Evolutionary conservation across 164 flowering plant genomes (phyloP), one percentile per base, ranked within the genome.

Genomic region (Stephania cephalantha): DNA sequence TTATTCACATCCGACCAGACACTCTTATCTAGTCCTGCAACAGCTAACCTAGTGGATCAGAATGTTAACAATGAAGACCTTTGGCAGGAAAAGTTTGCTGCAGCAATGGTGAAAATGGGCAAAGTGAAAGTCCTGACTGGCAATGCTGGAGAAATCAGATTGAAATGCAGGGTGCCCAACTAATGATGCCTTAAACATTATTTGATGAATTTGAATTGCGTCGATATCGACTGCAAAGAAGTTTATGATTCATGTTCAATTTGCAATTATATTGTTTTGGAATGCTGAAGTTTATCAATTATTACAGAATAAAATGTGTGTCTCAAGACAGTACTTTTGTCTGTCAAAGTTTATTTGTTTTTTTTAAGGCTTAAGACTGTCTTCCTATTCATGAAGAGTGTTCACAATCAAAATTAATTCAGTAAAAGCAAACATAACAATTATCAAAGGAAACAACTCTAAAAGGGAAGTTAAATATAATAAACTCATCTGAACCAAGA

Each of bases 71-170:
- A 74, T 25, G 78, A 79, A 6, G 9, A 25, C 5, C 18, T 78
- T 6, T 90, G 91, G 89, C 29, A 12, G 48, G 61, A 4, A 0
- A 81, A 83, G 42, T 87, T 91, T 80, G 90, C 85, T 12, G 78
- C 71, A 0, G 88, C 95, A 25, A 91, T 91, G 90, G 86, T 87
- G 70, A 88, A 85, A 76, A 91, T 91, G 93, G 88, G 91, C 17
- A 29, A 77, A 46, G 71, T 88, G 20, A 89, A 75, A n/a, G 91
- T 88, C n/a, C 63, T 83, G 6, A 90, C 88, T 0, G 91, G 92
- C 10, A 70, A 18, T 22, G 77, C 68, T 0, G 93, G 91, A 50
- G 91, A 91, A 76, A 86, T 90, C 7, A 75, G 92, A 29, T 25
- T 63, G 7, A 79, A 83, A 44, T 90, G 93, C 65, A 84, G 89